Conservation (phyloP, 1,284 basidiomycete genomes). For the Anthracocystis setariae region DNA sequence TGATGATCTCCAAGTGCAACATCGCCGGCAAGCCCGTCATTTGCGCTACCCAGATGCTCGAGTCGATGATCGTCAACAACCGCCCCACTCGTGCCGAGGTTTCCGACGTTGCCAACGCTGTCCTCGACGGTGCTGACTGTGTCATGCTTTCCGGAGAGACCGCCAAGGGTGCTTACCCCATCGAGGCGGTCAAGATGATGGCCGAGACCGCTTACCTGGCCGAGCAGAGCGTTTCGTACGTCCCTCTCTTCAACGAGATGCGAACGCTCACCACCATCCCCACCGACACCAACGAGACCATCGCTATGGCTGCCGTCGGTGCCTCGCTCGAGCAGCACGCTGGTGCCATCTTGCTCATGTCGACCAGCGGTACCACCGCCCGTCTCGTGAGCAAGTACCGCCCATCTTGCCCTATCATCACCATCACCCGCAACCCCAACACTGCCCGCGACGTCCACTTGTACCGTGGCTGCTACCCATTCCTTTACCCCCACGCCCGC, state of each 20-base stretch:
- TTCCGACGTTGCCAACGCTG: constrained; percentile 67
- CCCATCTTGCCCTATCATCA: constrained; percentile 85
- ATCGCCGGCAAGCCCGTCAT: constrained; percentile 82
- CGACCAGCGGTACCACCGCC: constrained; percentile 90
- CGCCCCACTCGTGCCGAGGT: constrained; percentile 67
- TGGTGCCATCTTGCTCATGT: constrained; percentile 84
- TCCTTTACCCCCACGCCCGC: constrained; percentile 93
- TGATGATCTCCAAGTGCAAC: constrained; percentile 68
- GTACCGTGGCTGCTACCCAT: constrained; percentile 95
- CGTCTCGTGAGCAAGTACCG: constrained; percentile 97
- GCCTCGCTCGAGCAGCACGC: constrained; percentile 67
- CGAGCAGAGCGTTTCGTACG: constrained; percentile 66
- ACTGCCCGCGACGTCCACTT: constrained; percentile 96
- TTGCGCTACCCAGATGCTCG: constrained; percentile 99
- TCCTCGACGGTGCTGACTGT: constrained; percentile 67
- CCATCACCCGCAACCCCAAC: constrained; percentile 94
- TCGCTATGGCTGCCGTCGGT: constrained; percentile 65
- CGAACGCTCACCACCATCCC: constrained; percentile 67
- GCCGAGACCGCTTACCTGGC: constrained; percentile 67
- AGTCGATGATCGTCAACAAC: constrained; percentile 73
- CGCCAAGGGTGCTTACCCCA: constrained; percentile 66
- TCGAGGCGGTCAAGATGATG: constrained; percentile 70
- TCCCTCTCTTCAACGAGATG: constrained; percentile 70
- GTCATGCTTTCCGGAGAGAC: constrained; percentile 68
- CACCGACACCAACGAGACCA: constrained; percentile 66